These are phyloP conservation scores for Curvularia verruculosa DNA, from an alignment of 2,329 filamentous ascomycete species.

Conservation along the genomic window DNA sequence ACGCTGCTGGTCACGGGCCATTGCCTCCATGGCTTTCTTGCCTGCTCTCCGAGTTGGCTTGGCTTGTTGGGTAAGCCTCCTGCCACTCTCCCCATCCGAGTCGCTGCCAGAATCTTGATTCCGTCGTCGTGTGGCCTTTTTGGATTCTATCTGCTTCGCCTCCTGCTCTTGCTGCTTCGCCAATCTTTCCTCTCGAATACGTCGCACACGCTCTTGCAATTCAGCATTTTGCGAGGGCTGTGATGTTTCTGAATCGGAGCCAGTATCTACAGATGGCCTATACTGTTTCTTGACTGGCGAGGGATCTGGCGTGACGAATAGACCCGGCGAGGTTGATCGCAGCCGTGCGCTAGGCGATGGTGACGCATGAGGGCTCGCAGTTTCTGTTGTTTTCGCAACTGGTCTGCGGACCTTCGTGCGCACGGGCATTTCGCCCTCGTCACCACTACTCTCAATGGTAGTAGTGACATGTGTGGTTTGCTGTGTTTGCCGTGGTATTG, in stretches of 20 bases:
- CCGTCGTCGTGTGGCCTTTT: constrained; percentile 26
- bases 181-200: constrained; percentile 73
- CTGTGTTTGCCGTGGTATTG: constrained; percentile 11
- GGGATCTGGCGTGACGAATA: constrained; percentile 62
- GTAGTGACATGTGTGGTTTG: constrained; percentile 10
- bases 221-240: constrained; percentile 59
- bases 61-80: constrained; percentile 67
- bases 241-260: constrained; percentile 55
- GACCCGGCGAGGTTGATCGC: constrained; percentile 55
- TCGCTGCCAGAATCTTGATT: constrained; percentile 54
- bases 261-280: constrained; percentile 19
- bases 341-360: constrained; percentile 31
- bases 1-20: constrained; percentile 92
- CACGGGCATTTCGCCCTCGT: constrained; percentile 41
- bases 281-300: constrained; percentile 44
- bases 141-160: constrained; percentile 50
- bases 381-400: constrained; percentile 16
- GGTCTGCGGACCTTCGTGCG: constrained; percentile 25
- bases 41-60: constrained; percentile 83
- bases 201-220: constrained; percentile 73
- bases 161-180: constrained; percentile 66
- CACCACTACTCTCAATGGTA: constrained; percentile 29
- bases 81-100: constrained; percentile 61
- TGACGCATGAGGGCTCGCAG: constrained; percentile 23
- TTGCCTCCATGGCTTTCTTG: constrained; percentile 93